Evolutionary conservation across 2,329 filamentous ascomycete genomes (phyloP).

Genomic region (Colletotrichum sp.): DNA sequence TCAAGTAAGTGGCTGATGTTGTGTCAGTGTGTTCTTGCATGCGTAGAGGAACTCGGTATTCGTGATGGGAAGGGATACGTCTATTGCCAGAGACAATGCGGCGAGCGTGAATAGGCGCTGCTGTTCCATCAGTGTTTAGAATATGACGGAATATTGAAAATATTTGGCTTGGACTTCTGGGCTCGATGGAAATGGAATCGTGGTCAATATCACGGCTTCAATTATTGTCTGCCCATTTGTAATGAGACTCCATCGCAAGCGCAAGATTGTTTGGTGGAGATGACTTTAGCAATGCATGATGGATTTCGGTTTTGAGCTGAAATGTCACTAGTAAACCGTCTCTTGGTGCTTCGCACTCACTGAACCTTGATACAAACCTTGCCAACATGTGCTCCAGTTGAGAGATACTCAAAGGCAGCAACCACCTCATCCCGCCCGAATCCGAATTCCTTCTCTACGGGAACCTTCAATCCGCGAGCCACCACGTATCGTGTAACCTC

Average conservation of each 20-base stretch:
- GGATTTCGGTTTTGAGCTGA: neutral
- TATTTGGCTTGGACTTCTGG: neutral
- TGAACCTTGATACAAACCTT: constrained; percentile 36
- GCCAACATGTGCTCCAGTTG: constrained; percentile 33
- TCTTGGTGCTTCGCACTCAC: neutral
- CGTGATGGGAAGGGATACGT: neutral
- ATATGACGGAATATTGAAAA: accelerated
- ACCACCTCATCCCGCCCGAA: constrained; percentile 32
- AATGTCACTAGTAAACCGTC: neutral
- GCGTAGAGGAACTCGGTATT: constrained; percentile 1
- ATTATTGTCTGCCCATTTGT: neutral
- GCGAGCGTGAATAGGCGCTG: neutral
- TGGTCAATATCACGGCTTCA: neutral
- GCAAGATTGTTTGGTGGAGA: neutral
- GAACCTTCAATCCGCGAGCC: constrained; percentile 27
- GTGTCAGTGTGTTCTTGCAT: neutral
- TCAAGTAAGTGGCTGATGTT: neutral
- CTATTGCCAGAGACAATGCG: neutral
- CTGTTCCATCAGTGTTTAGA: neutral
- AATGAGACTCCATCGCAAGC: neutral
- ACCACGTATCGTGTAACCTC: constrained; percentile 35
- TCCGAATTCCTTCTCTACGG: constrained; percentile 38
- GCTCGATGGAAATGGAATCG: neutral
- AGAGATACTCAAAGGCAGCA: neutral
- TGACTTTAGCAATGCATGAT: neutral